These are phyloP conservation scores for Tylopilus felleus DNA, from an alignment of 768 basidiomycete species.

Conservation along the genomic window DNA sequence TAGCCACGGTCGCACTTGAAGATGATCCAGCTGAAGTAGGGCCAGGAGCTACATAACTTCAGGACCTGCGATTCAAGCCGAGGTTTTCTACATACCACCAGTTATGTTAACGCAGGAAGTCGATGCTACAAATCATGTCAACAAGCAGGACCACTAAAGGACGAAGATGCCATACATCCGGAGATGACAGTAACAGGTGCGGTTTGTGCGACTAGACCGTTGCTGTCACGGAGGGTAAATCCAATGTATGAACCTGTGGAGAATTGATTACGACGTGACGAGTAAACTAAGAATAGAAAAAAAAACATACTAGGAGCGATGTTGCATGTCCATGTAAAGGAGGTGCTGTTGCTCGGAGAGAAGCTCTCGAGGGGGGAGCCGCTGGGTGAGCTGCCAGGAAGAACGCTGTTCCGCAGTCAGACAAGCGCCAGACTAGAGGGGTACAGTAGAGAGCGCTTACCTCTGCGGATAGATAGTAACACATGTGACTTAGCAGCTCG, in stretches of 20 bases:
- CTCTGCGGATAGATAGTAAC: constrained; percentile 31
- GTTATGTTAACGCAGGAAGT: constrained; percentile 33
- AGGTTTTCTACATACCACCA: constrained; percentile 21
- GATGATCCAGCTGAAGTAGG: constrained; percentile 7
- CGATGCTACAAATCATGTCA: constrained; percentile 29
- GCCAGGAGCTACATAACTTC: constrained; percentile 22
- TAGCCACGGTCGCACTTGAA: not conserved
- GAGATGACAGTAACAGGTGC: constrained; percentile 48
- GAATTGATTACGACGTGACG: not conserved
- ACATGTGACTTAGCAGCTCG: not conserved
- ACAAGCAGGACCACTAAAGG: not conserved
- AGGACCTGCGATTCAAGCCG: constrained; percentile 10
- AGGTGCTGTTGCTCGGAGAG: constrained; percentile 35
- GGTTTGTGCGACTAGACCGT: constrained; percentile 47
- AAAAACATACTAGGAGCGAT: constrained; percentile 39
- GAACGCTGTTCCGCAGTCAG: constrained; percentile 41
- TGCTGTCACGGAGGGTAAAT: constrained; percentile 58
- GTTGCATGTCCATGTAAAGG: constrained; percentile 56
- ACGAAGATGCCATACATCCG: constrained; percentile 44
- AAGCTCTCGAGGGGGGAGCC: constrained; percentile 47
- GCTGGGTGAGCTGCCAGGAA: constrained; percentile 45
- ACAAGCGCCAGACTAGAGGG: not conserved
- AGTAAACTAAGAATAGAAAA: not conserved
- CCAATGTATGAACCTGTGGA: constrained; percentile 49
- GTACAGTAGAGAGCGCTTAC: constrained; percentile 19